These are phyloP conservation scores for Daldinia sp. DNA, from an alignment of 2,329 filamentous ascomycete genomes.

Conservation along the genomic window DNA sequence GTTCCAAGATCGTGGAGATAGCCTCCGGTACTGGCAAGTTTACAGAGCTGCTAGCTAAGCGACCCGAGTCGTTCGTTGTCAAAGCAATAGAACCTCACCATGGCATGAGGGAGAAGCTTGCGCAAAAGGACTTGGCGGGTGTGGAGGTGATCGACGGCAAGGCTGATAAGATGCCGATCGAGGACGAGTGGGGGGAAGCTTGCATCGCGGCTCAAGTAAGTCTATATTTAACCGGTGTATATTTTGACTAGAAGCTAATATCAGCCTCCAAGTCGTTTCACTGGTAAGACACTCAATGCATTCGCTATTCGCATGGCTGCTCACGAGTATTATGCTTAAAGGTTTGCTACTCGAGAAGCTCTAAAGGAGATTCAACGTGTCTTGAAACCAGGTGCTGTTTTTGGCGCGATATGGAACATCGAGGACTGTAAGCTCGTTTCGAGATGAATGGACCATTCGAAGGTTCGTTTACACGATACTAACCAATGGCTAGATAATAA, in stretches of 20 bases:
- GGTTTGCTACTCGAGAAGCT: conserved; percentile 72
- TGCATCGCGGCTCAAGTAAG: conserved; percentile 72
- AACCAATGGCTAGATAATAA: conserved; percentile 65
- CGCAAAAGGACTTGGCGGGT: conserved; percentile 62
- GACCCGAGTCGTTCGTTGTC: conserved; percentile 67
- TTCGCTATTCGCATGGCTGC: neutral
- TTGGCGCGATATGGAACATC: conserved; percentile 78
- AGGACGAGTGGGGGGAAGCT: conserved; percentile 68
- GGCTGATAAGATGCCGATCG: conserved; percentile 64
- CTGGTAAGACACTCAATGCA: conserved; percentile 55
- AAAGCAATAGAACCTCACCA: conserved; percentile 70
- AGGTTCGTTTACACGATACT: neutral
- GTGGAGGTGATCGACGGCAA: conserved; percentile 66
- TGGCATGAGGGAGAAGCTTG: conserved; percentile 70
- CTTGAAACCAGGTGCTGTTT: conserved; percentile 64
- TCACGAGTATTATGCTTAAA: conserved; percentile 41
- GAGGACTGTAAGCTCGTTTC: conserved; percentile 67
- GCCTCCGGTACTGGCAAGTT: conserved; percentile 76
- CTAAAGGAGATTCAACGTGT: conserved; percentile 73
- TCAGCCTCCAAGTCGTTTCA: conserved; percentile 50
- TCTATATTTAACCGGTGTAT: neutral
- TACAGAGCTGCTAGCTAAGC: conserved; percentile 66
- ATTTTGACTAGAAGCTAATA: conserved; percentile 17
- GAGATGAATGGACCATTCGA: neutral
- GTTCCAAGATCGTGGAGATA: conserved; percentile 67